Conservation (phyloP, 2,329 filamentous ascomycete species). For the Coniella lustricola region DNA sequence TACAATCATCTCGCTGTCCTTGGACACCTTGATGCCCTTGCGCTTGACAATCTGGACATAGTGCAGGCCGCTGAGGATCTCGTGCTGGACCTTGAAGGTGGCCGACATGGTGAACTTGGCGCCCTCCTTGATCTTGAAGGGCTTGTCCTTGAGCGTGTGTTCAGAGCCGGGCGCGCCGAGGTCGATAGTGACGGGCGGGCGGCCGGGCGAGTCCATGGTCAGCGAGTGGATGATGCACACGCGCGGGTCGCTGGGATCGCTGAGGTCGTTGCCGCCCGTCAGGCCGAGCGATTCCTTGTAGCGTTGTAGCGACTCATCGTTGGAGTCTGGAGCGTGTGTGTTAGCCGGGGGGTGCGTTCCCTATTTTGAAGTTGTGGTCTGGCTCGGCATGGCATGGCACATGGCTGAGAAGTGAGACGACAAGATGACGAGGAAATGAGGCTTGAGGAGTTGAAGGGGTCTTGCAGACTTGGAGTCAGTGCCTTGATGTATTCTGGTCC, state of each 20-base stretch:
- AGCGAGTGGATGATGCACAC: slow-evolving; percentile 91
- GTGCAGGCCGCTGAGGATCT: slow-evolving; percentile 90
- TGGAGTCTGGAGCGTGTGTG: slow-evolving; percentile 50
- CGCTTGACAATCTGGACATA: slow-evolving; percentile 93
- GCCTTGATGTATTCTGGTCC: too few species aligned
- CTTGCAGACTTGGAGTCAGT: too few species aligned
- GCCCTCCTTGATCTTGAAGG: slow-evolving; percentile 97
- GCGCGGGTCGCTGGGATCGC: slow-evolving; percentile 73
- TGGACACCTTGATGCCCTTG: slow-evolving; percentile 78
- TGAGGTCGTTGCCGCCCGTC: slow-evolving; percentile 63
- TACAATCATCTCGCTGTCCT: slow-evolving; percentile 98
- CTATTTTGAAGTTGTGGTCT: too few species aligned
- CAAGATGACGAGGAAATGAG: too few species aligned
- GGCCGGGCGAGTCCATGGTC: slow-evolving; percentile 77
- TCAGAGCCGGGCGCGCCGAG: slow-evolving; percentile 69
- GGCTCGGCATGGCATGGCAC: too few species aligned
- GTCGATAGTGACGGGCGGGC: slow-evolving; percentile 81
- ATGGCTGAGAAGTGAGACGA: too few species aligned
- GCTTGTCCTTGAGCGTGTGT: slow-evolving; percentile 74
- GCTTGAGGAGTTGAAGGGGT: too few species aligned
- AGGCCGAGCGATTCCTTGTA: slow-evolving; percentile 97
- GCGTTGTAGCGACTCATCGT: slow-evolving; percentile 90
- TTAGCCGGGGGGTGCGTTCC: too few species aligned
- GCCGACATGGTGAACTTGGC: slow-evolving; percentile 91
- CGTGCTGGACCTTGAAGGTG: slow-evolving; percentile 91